Percentiles rank a stretch among this genome's conserved stretches.
Evolutionary conservation across 2,329 filamentous ascomycete genomes (phyloP).

Genomic region (Trichophyton rubrum): DNA sequence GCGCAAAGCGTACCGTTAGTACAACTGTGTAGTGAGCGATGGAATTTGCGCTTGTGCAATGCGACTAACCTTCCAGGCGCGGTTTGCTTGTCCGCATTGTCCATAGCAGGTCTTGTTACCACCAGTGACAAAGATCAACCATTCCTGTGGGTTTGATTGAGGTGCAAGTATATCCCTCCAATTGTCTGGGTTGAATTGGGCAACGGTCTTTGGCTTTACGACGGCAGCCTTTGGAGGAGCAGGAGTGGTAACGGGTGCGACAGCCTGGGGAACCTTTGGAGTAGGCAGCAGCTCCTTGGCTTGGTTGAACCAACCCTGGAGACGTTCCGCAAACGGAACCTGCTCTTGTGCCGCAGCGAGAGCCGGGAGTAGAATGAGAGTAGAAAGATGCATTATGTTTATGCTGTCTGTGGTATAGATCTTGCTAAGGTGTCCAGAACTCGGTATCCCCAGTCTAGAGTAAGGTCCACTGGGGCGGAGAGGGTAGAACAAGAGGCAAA

Average conservation of each 20-base stretch:
- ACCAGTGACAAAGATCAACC: constrained; percentile 50
- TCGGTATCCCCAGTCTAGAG: neutral
- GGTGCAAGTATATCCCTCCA: constrained; percentile 42
- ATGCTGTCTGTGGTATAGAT: neutral
- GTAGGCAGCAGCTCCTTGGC: constrained; percentile 45
- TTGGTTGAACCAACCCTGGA: constrained; percentile 38
- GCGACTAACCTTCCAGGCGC: constrained; percentile 38
- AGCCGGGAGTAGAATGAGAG: constrained; percentile 60
- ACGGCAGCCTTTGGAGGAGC: constrained; percentile 34
- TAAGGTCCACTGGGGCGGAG: neutral
- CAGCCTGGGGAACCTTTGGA: constrained; percentile 25
- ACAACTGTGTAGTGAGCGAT: neutral
- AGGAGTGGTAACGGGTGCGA: constrained; percentile 30
- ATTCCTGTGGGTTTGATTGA: constrained; percentile 34
- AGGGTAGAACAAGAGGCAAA: neutral
- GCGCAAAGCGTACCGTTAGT: neutral
- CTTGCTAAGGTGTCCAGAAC: neutral
- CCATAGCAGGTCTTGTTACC: constrained; percentile 55
- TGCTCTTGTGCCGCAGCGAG: constrained; percentile 51
- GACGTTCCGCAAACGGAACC: constrained; percentile 37
- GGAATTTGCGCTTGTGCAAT: neutral
- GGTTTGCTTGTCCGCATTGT: constrained; percentile 42
- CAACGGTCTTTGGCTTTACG: constrained; percentile 36
- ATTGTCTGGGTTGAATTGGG: constrained; percentile 44
- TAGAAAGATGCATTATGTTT: constrained; percentile 14